phyloP scores from a whole-genome alignment of 208 protist genomes.

The Trypanosomatidae sp. region DNA sequence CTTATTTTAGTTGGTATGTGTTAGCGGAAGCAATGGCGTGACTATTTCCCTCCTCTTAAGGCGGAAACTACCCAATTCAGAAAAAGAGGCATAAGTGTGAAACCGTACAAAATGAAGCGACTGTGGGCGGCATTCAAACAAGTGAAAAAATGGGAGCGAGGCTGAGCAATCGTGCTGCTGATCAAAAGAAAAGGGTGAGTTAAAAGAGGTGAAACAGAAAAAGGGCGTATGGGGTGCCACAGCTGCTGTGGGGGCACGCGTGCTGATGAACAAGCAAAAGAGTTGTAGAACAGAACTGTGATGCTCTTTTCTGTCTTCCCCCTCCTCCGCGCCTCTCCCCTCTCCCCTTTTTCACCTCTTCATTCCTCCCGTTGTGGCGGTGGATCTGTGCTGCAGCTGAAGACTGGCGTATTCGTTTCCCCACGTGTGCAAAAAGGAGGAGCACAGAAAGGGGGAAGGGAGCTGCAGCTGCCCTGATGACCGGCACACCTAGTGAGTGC shows the following conservation, averaged over 20 bases:
- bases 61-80: background rate
- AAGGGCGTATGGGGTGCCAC: background rate
- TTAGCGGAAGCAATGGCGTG: background rate
- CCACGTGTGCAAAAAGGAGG: background rate
- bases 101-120: background rate
- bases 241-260: background rate
- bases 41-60: background rate
- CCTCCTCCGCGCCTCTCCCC: background rate
- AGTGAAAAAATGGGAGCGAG: background rate
- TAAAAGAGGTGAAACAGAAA: background rate
- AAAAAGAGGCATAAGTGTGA: background rate
- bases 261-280: background rate
- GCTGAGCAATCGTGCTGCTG: background rate
- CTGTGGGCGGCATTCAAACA: background rate
- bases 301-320: background rate
- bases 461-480: slow-evolving; percentile 4
- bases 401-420: background rate
- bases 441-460: background rate
- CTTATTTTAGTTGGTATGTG: background rate
- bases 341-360: background rate
- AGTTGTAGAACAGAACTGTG: background rate
- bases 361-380: background rate
- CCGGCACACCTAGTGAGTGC: background rate
- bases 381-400: background rate
- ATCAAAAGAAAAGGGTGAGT: background rate